Base-by-base conservation (phyloP, 2,329 filamentous ascomycete species). In the Phialocephala subalpina region DNA sequence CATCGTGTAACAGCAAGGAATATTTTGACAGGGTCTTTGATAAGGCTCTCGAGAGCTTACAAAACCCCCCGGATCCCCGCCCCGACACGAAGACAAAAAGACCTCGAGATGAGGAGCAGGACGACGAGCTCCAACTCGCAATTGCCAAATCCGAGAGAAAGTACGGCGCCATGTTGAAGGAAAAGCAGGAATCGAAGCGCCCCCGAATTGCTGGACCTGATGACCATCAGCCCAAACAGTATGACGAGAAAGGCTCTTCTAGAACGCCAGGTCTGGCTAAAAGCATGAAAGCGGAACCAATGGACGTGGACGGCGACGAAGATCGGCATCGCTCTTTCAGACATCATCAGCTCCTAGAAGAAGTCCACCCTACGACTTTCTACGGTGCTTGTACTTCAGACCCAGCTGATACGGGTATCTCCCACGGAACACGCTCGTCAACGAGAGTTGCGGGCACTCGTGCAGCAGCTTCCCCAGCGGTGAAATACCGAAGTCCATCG, bases 391-490 rank as follows among this genome's bases (percentile, higher is more conserved):
- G 20, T 2, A 27, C 12, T 1, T 11, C 36, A 3, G 18, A 9
- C 35, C 22, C 16, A 29, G 2, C n/a, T 18, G n/a, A 16, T 40
- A 20, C 33, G 45, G 9, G 8, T 20, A 20, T 40, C 33, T 57
- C 38, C 36, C 60, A 55, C 35, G 58, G 16, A 16, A 66, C 62
- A 60, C 66, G 68, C 35, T 63, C 68, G 2, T 70, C 69, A n/a
- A 60, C 61, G 45, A 62, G 68, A 64, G 42, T 61, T 12, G 14
- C 49, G 57, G 56, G 33, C 12, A 56, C 22, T 29, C 11, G 36
- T 14, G 29, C 38, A 25, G 35, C 40, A 49, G 38, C 45, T 25
- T 49, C 64, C 40, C n/a, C 18, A 47, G 25, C 22, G 22, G 36
- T 29, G 2, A 64, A 62, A 42, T 53, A 49, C 42, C 64, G 52